These are phyloP conservation scores for Cyberlindnera sargentensis DNA, from an alignment of 805 yeast species.

Conservation along the genomic window DNA sequence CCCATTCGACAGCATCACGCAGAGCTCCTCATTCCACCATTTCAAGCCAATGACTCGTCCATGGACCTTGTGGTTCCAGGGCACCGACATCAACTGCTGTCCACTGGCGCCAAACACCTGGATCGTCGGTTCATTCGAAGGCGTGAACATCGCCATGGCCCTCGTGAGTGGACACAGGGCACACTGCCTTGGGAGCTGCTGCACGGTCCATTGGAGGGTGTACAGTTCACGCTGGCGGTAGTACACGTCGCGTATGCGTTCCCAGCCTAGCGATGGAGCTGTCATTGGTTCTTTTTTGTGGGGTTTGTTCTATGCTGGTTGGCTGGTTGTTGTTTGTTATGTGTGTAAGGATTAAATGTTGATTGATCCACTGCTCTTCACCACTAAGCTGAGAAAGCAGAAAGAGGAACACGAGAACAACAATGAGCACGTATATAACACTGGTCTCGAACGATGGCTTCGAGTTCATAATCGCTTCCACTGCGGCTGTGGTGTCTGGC, in stretches of 20 bases:
- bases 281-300: constrained; percentile 4
- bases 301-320: no score
- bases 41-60: constrained; percentile 5
- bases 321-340: neutral
- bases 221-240: constrained; percentile 13
- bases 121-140: neutral
- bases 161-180: constrained; percentile 8
- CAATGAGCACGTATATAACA: constrained; percentile 35
- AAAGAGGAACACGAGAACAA: neutral
- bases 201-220: constrained; percentile 6
- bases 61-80: constrained; percentile 10
- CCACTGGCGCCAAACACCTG: constrained; percentile 8
- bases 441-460: constrained; percentile 69
- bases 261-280: constrained; percentile 15
- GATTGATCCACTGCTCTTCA: no score
- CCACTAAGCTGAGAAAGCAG: no score
- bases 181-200: constrained; percentile 2
- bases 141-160: constrained; percentile 7
- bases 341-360: no score
- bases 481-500: constrained; percentile 71
- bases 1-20: constrained; percentile 10
- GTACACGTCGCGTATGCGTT: constrained; percentile 13
- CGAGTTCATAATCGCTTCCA: constrained; percentile 53
- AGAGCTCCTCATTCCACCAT: constrained; percentile 9
- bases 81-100: constrained; percentile 5